Evolutionary conservation across 2,329 filamentous ascomycete genomes (phyloP), one percentile per base, ranked within the genome.

Genomic region (Aspergillus nomiae): DNA sequence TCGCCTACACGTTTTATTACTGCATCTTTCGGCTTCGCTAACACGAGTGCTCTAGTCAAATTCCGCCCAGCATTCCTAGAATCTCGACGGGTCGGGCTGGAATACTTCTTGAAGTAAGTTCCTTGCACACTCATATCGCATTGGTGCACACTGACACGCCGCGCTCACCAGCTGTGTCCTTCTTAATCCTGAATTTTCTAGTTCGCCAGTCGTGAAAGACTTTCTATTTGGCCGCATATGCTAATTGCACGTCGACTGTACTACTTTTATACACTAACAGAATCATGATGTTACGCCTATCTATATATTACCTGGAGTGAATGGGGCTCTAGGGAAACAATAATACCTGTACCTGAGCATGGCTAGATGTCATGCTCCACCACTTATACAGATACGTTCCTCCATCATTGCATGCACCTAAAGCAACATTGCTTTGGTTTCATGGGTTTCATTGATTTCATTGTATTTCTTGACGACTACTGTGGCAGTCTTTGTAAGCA

Each of bases 51-150:
- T 5, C 56, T 68, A 86, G 84, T 84, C 70, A 84, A 85, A 66
- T 97, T 97, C 74, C 86, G 91, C 58, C 89, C 92, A 12, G 87
- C 86, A 58, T 98, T 99, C 76, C 84, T 99, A 21, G 94, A 97
- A 77, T 89, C 90, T 73, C 86, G 95, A 72, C 88, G 92, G 69
- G 85, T 87, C 48, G 94, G 94, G 7, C 82, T 99, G 63, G 89
- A 92, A 74, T 97, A 98, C 75, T 99, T 98, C 75, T 81, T 99
- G 60, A 96, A 96, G 93, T 96, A 81, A 64, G 90, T 83, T 32
- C 6, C 5, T 24, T 11, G 19, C n/a, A 34, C 61, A 24, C 26
- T 28, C 19, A 50, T 62, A 26, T 30, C 41, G 28, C 34, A 1
- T 21, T 30, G 9, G 51, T 8, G 16, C 16, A 21, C 41, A 21